Evolutionary conservation across 2,329 filamentous ascomycete genomes (phyloP).

Genomic region (Erysiphe neolycopersici): DNA sequence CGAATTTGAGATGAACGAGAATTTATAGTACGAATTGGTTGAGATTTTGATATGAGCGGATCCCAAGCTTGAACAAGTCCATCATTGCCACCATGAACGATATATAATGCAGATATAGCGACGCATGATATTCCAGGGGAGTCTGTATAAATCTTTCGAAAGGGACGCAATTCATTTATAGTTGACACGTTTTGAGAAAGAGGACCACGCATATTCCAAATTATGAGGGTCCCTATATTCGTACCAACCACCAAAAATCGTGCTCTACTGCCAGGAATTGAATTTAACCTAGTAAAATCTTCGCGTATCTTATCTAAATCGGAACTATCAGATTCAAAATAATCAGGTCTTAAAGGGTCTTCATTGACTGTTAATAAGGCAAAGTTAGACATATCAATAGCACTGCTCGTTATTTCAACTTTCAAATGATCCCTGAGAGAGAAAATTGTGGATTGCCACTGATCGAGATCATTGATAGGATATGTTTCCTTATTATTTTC

Average conservation of each 20-base stretch:
- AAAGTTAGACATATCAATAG: slow-evolving; percentile 48
- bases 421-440: slow-evolving; percentile 31
- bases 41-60: slow-evolving; percentile 52
- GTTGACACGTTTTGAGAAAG: slow-evolving; percentile 25
- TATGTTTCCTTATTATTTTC: slow-evolving; percentile 3
- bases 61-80: slow-evolving; percentile 94
- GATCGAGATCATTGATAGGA: slow-evolving; percentile 17
- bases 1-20: slow-evolving; percentile 60
- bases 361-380: slow-evolving; percentile 47
- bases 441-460: slow-evolving; percentile 39
- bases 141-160: slow-evolving; percentile 70
- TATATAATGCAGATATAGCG: slow-evolving; percentile 58
- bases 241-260: slow-evolving; percentile 66
- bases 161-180: slow-evolving; percentile 33
- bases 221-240: slow-evolving; percentile 42
- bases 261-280: slow-evolving; percentile 58
- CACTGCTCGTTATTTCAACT: slow-evolving; percentile 38
- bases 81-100: slow-evolving; percentile 85
- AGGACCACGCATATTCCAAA: slow-evolving; percentile 63
- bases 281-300: slow-evolving; percentile 1
- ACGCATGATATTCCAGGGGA: slow-evolving; percentile 69
- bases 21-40: slow-evolving; percentile 66
- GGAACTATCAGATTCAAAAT: slow-evolving; percentile 13
- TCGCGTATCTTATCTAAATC: slow-evolving; percentile 8
- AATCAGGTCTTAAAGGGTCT: slow-evolving; percentile 41